These are phyloP conservation scores for Penicillium paxilli DNA, from an alignment of 495 filamentous ascomycete species.

Conservation along the genomic window DNA sequence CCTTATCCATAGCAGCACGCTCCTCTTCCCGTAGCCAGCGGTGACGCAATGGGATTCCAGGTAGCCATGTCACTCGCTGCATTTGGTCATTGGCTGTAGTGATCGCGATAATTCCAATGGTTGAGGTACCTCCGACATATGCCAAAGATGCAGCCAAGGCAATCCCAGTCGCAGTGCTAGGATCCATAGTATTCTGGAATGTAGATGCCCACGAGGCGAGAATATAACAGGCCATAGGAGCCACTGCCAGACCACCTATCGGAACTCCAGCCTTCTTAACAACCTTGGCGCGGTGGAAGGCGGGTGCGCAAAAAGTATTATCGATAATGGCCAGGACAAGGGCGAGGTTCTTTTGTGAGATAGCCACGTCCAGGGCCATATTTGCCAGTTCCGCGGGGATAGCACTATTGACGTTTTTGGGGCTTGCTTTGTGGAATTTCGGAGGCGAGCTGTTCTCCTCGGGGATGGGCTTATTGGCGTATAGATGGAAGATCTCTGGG, in stretches of 20 bases:
- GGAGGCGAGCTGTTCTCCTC: constrained; percentile 57
- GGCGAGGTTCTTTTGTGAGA: constrained; percentile 70
- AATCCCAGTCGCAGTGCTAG: constrained; percentile 67
- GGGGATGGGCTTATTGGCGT: constrained; percentile 79
- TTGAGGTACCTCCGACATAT: constrained; percentile 76
- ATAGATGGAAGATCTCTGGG: constrained; percentile 77
- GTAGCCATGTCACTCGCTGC: constrained; percentile 84
- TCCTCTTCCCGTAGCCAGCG: constrained; percentile 95
- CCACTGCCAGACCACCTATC: constrained; percentile 50
- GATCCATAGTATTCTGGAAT: constrained; percentile 73
- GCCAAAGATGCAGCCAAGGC: constrained; percentile 77
- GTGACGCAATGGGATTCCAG: constrained; percentile 73
- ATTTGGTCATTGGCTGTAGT: constrained; percentile 91
- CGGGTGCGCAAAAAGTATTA: constrained; percentile 68
- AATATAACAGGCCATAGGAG: constrained; percentile 70
- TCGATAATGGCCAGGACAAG: constrained; percentile 80
- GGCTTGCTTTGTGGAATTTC: constrained; percentile 61
- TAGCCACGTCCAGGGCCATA: constrained; percentile 71
- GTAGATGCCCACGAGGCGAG: constrained; percentile 54
- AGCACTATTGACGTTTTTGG: constrained; percentile 66
- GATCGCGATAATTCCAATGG: constrained; percentile 78
- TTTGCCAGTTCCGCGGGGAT: constrained; percentile 66
- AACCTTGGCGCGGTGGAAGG: constrained; percentile 68
- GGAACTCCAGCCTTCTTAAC: constrained; percentile 52
- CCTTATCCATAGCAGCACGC: constrained; percentile 80